Evolutionary conservation across 2,329 filamentous ascomycete species (phyloP), one percentile per base, ranked within the genome.

Genomic region (Onygena corvina): DNA sequence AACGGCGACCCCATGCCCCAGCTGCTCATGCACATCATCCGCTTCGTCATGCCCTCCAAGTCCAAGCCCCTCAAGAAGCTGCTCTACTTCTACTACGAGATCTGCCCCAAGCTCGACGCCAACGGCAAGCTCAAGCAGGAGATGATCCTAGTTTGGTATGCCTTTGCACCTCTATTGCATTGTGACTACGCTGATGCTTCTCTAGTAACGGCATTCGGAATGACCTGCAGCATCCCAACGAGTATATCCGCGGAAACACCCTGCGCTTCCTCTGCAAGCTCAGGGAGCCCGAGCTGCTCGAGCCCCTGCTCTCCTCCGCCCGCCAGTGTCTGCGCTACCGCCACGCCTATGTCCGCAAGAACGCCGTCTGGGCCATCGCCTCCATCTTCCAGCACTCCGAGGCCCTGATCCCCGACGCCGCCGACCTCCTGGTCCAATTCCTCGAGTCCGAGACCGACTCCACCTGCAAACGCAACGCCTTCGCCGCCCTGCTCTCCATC

Each of bases 1-100:
- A 96, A 96, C 67, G 92, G 92, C 59, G 90, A 98, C 64, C 83
- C 92, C 34, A 92, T 98, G 83, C 84, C 89, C 21, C 83, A 88
- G 59, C 76, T 98, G 16, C 81, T 98, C 60, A 98, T 98, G 92
- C 92, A 96, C 73, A 98, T 98, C 64, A 98, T 98, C 68, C 87
- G 92, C 67, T 98, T 98, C 67, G 89, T 98, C 60, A 98, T 98
- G 92, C 92, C 92, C 11, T 94, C 88, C 55, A 95, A 93, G 74
- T 87, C 85, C 69, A 98, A 98, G 73, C 75, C 84, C 35, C 75
- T 98, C 61, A 98, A 98, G 79, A 98, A 98, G 75, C 77, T 98
- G 53, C 79, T 98, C 50, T 98, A 98, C 72, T 92, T 98, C 69
- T 98, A 98, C 74, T 95, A 96, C 67, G 92, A 98, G 71, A 92